Conservation (phyloP, 2,329 filamentous ascomycete genomes). For the Aphanoascus verrucosus region DNA sequence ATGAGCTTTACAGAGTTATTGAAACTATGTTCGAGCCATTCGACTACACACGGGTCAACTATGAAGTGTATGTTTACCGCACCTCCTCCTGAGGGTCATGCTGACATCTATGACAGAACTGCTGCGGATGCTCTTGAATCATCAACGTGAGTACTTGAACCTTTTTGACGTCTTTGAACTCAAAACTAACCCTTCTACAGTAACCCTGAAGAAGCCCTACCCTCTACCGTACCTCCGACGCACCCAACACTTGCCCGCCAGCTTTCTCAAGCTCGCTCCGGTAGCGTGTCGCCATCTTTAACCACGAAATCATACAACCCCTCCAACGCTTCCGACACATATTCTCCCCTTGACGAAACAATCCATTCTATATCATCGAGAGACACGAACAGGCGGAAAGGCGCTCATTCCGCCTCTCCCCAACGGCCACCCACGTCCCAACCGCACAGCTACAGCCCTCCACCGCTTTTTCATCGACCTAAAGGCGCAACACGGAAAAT, state of each 20-base stretch:
- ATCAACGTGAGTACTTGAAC: constrained; percentile 21
- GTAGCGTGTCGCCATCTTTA: constrained; percentile 24
- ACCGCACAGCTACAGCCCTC: constrained; percentile 26
- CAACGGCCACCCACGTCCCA: constrained; percentile 19
- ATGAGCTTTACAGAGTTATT: constrained; percentile 88
- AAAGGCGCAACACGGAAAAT: constrained; percentile 58
- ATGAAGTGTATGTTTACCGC: constrained; percentile 51
- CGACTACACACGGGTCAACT: constrained; percentile 78
- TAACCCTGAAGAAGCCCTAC: constrained; percentile 32
- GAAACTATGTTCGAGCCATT: constrained; percentile 90
- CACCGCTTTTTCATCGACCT: constrained; percentile 36
- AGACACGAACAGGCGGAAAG: constrained; percentile 13
- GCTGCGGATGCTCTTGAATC: constrained; percentile 34
- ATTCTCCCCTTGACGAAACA: constrained; percentile 23
- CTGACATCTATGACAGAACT: constrained; percentile 20
- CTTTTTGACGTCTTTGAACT: constrained; percentile 7
- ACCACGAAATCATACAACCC: constrained; percentile 23
- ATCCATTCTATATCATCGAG: constrained; percentile 17
- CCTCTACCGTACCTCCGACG: constrained; percentile 16
- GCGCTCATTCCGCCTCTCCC: constrained; percentile 16
- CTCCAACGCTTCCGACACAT: constrained; percentile 22
- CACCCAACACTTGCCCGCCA: constrained; percentile 27
- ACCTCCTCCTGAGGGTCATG: constrained; percentile 12
- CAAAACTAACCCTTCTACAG: constrained; percentile 18
- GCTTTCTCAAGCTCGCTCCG: constrained; percentile 28